Conservation (phyloP, 768 basidiomycete genomes). For the Termitomyces bulborhizus region DNA sequence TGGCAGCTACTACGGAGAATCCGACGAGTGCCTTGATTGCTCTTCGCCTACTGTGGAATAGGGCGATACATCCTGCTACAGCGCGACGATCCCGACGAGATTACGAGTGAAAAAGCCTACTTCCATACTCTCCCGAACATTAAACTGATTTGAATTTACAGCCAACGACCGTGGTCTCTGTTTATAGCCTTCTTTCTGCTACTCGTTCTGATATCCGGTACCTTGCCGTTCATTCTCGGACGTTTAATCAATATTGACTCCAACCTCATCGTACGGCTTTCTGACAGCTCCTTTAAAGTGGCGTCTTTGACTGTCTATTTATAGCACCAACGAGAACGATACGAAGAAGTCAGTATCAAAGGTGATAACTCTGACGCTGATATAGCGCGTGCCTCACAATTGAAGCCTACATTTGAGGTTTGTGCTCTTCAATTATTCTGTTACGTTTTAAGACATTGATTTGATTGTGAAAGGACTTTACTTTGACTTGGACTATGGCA, state of each 20-base stretch:
- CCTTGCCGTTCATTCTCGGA: constrained; percentile 29
- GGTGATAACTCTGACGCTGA: constrained; percentile 29
- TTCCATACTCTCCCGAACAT: neutral
- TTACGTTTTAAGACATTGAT: neutral
- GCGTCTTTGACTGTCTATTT: neutral
- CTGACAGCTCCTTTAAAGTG: neutral
- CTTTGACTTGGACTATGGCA: constrained; percentile 32
- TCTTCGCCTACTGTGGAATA: constrained; percentile 28
- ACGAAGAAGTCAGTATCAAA: constrained; percentile 28
- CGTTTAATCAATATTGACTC: constrained; percentile 30
- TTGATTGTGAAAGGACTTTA: constrained; percentile 19
- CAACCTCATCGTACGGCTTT: constrained; percentile 20
- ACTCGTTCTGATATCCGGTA: constrained; percentile 21
- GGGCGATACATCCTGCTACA: constrained; percentile 27
- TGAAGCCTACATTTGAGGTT: constrained; percentile 24
- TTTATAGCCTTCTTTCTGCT: constrained; percentile 30
- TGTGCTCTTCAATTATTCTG: neutral
- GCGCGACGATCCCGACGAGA: constrained; percentile 20
- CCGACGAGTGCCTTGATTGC: constrained; percentile 24
- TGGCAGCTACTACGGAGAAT: constrained; percentile 25
- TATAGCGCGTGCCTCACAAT: constrained; percentile 21
- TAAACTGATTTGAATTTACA: constrained; percentile 11
- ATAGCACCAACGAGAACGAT: constrained; percentile 27
- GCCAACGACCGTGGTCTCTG: constrained; percentile 30
- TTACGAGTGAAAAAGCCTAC: constrained; percentile 29